Conservation (phyloP, 768 basidiomycete genomes). For the Tulasnella sp. region DNA sequence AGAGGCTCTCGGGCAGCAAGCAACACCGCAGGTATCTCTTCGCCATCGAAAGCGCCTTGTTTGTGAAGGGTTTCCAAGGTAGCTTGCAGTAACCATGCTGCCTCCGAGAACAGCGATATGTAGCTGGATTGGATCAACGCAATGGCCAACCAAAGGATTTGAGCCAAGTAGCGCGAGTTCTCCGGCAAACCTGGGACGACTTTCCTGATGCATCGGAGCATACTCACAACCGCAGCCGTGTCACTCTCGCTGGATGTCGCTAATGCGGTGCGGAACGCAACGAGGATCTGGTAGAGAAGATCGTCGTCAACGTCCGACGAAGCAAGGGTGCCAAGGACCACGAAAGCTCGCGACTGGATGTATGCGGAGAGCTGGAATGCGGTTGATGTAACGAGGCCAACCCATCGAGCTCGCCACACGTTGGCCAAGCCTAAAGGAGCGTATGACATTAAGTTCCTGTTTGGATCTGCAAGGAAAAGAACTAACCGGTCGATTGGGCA, state of each 20-base stretch:
- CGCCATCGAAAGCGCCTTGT: slow-evolving; percentile 54
- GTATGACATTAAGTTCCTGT: slow-evolving; percentile 1
- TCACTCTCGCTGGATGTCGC: slow-evolving; percentile 48
- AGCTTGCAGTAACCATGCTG: slow-evolving; percentile 61
- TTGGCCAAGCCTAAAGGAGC: slow-evolving; percentile 61
- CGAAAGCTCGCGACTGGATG: slow-evolving; percentile 84
- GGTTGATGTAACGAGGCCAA: slow-evolving; percentile 80
- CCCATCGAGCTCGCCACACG: slow-evolving; percentile 91
- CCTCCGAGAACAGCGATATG: slow-evolving; percentile 59
- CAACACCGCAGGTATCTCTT: slow-evolving; percentile 42
- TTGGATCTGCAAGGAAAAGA: background rate
- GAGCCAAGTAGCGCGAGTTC: slow-evolving; percentile 66
- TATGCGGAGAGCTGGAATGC: slow-evolving; percentile 87
- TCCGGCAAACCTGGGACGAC: slow-evolving; percentile 66
- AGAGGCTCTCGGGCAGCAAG: slow-evolving; percentile 61
- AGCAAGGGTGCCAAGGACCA: slow-evolving; percentile 77
- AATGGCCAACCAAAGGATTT: slow-evolving; percentile 85
- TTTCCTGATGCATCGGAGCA: slow-evolving; percentile 80
- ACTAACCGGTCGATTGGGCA: slow-evolving; percentile 65
- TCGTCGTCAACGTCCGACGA: slow-evolving; percentile 87
- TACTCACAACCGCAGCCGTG: slow-evolving; percentile 71
- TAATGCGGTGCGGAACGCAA: slow-evolving; percentile 74
- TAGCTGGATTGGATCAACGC: slow-evolving; percentile 77
- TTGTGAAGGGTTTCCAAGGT: slow-evolving; percentile 62
- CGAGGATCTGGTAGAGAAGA: slow-evolving; percentile 86